Conservation (phyloP, 441 rosid species). For the Cnidoscolus chayamansa region DNA sequence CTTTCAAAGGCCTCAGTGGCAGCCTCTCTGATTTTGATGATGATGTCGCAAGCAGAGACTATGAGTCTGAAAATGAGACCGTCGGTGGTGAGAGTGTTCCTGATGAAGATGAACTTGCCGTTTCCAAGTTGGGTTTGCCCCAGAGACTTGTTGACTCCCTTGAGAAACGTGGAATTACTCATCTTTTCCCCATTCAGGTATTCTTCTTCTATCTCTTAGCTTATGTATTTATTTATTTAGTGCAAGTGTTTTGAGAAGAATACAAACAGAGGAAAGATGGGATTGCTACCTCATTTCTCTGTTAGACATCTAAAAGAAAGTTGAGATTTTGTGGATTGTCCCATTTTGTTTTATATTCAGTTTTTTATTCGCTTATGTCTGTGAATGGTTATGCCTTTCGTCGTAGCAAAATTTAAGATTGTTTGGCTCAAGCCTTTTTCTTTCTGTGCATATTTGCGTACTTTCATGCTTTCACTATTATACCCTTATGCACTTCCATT, state of each 20-base stretch:
- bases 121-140: conserved; percentile 75
- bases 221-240: background rate
- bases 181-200: conserved; percentile 94
- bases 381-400: too few relatives aligned
- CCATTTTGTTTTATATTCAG: background rate
- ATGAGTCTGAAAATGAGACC: conserved; percentile 7
- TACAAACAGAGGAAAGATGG: too few relatives aligned
- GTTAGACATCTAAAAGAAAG: background rate
- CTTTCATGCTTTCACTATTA: background rate
- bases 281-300: background rate
- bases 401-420: background rate
- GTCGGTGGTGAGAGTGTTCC: conserved; percentile 5
- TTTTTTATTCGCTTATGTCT: background rate
- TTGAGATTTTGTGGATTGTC: background rate
- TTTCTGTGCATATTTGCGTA: background rate
- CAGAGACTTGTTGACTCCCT: conserved; percentile 66
- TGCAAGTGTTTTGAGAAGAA: background rate
- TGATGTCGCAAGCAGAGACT: conserved; percentile 14
- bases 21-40: conserved; percentile 35
- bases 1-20: conserved; percentile 63
- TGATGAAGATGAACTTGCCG: conserved; percentile 57
- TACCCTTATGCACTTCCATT: background rate
- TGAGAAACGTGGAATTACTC: conserved; percentile 79
- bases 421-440: background rate
- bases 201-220: background rate